Conservation (phyloP, 768 basidiomycete species). For the Agaricus blazei region DNA sequence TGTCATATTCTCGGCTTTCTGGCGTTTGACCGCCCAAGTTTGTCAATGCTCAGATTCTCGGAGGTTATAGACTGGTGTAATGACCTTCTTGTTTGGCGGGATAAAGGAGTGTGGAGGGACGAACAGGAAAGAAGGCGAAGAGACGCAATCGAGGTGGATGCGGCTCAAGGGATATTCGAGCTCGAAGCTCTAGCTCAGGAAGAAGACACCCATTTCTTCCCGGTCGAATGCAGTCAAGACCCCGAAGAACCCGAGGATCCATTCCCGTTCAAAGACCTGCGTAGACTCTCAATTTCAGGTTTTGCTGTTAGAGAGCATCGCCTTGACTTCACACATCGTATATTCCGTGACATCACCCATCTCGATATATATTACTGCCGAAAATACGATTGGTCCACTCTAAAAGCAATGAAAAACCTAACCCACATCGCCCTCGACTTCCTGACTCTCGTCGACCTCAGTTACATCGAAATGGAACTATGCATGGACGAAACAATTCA, state of each 20-base stretch:
- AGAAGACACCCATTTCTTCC: neutral
- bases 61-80: neutral
- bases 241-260: neutral
- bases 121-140: slow-evolving; percentile 1
- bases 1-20: neutral
- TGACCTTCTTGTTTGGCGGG: neutral
- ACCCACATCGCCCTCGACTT: slow-evolving; percentile 3
- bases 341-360: slow-evolving; percentile 6
- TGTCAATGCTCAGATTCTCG: neutral
- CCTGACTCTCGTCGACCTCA: neutral
- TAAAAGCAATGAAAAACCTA: neutral
- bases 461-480: neutral
- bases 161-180: neutral
- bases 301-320: neutral
- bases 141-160: neutral
- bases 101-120: neutral
- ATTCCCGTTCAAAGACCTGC: slow-evolving; percentile 3
- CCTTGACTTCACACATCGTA: neutral
- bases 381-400: slow-evolving; percentile 2
- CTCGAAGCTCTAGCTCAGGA: neutral
- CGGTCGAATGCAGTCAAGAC: no score
- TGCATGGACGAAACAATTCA: neutral
- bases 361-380: slow-evolving; percentile 5
- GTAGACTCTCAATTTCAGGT: neutral
- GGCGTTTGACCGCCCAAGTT: neutral